phyloP scores from a whole-genome alignment of 441 rosid genomes.

The Pelargonium exstipulatum region DNA sequence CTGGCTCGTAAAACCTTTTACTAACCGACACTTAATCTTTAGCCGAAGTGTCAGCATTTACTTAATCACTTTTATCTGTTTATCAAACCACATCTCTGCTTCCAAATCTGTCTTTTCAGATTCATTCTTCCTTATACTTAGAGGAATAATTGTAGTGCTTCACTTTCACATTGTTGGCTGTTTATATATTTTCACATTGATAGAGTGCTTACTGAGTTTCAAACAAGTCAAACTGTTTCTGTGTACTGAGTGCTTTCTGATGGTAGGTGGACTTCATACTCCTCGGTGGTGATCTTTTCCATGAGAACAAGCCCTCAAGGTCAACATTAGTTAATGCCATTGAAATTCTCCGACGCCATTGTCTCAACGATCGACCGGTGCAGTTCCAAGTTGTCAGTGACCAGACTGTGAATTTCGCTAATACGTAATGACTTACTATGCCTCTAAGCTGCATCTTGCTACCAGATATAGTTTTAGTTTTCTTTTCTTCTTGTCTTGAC shows the following conservation, averaged over 20 bases:
- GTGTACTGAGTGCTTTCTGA: slow-evolving; percentile 17
- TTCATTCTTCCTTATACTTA: neutral
- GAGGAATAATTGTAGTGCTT: slow-evolving; percentile 5
- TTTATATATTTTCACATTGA: neutral
- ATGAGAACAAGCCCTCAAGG: slow-evolving; percentile 97
- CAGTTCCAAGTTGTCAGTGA: slow-evolving; percentile 98
- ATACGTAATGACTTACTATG: slow-evolving; percentile 36
- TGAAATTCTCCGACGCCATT: slow-evolving; percentile 92
- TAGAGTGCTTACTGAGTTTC: neutral
- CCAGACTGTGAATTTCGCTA: slow-evolving; percentile 84
- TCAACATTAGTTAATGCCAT: slow-evolving; percentile 85
- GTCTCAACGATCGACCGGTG: slow-evolving; percentile 82
- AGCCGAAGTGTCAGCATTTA: neutral
- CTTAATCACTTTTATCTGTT: no score
- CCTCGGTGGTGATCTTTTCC: slow-evolving; percentile 96
- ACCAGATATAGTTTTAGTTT: neutral
- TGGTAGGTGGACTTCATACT: slow-evolving; percentile 86
- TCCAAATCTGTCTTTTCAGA: neutral
- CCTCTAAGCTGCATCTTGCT: neutral
- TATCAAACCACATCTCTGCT: neutral
- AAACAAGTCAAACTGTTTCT: slow-evolving; percentile 6
- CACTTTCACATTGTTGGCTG: neutral
- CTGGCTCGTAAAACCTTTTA: slow-evolving; percentile 5
- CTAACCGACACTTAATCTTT: neutral
- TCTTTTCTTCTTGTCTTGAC: neutral